A percentile compares a stretch with the other conserved stretches of the same genome.
Conservation (phyloP, 768 basidiomycete genomes). For the Leucosporidium creatinivorum region DNA sequence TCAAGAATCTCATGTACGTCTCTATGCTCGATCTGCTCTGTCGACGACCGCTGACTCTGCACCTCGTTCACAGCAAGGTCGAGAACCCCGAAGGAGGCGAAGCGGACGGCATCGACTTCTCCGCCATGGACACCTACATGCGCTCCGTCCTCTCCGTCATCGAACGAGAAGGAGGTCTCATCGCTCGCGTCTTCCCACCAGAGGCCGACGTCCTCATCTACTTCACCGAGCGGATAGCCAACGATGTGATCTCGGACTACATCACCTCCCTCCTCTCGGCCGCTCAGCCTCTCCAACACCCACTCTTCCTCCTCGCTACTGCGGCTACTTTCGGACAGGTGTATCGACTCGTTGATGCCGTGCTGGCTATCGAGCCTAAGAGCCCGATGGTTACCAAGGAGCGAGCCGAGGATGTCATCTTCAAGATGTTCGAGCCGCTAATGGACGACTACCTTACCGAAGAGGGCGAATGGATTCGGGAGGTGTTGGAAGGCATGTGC, state of each 20-base stretch:
- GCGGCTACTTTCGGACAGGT: slow-evolving; percentile 85
- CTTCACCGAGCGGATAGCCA: slow-evolving; percentile 76
- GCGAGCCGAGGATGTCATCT: slow-evolving; percentile 78
- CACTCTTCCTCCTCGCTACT: slow-evolving; percentile 68
- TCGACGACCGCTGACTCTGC: slow-evolving; percentile 52
- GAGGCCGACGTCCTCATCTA: slow-evolving; percentile 65
- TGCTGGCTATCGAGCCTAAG: slow-evolving; percentile 54
- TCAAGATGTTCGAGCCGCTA: slow-evolving; percentile 83
- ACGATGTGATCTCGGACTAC: slow-evolving; percentile 79
- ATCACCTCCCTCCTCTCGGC: slow-evolving; percentile 66
- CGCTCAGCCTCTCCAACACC: slow-evolving; percentile 65
- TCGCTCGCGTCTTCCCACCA: slow-evolving; percentile 78
- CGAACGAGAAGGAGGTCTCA: slow-evolving; percentile 65
- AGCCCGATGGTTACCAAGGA: slow-evolving; percentile 48
- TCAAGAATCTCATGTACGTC: slow-evolving; percentile 56
- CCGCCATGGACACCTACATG: slow-evolving; percentile 91
- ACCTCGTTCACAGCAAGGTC: slow-evolving; percentile 36
- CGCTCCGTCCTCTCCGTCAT: slow-evolving; percentile 58
- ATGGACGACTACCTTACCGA: slow-evolving; percentile 98
- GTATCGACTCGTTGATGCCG: slow-evolving; percentile 73
- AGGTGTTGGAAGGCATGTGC: slow-evolving; percentile 64
- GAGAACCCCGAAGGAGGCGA: slow-evolving; percentile 35
- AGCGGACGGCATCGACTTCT: slow-evolving; percentile 64
- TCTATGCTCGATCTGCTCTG: background rate
- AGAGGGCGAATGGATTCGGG: slow-evolving; percentile 75